phyloP scores from a whole-genome alignment of 352 stramenopile species.

The Pythium brassicae region DNA sequence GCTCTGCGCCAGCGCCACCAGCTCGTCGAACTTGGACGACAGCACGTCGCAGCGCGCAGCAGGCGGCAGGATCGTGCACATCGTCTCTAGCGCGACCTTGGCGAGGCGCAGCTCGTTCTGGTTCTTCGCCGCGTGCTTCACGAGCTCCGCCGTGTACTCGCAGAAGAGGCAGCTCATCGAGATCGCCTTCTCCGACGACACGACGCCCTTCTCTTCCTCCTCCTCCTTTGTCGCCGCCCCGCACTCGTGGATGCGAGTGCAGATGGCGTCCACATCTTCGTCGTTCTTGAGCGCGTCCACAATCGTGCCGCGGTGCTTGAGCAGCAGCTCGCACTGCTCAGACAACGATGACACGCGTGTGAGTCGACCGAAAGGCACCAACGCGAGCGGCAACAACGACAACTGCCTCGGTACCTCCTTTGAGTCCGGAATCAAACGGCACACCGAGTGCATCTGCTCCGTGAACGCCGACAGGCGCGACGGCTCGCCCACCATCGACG shows the following conservation, averaged over 20 bases:
- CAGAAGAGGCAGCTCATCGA: conserved; percentile 73
- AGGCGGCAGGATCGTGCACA: conserved; percentile 70
- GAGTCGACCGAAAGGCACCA: conserved; percentile 1
- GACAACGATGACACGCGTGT: neutral
- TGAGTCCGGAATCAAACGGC: conserved; percentile 52
- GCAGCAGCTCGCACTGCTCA: conserved; percentile 44
- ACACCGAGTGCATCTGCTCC: conserved; percentile 44
- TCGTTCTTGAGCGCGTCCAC: conserved; percentile 47
- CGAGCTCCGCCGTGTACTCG: conserved; percentile 68
- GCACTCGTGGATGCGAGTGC: conserved; percentile 41
- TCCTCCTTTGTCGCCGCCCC: neutral
- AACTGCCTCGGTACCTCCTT: conserved; percentile 20
- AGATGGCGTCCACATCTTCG: conserved; percentile 48
- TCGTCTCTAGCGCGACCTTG: conserved; percentile 68
- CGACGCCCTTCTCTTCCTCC: conserved; percentile 9
- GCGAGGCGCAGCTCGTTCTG: conserved; percentile 49
- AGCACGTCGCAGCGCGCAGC: conserved; percentile 57
- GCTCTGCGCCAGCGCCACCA: conserved; percentile 46
- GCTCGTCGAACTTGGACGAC: conserved; percentile 71
- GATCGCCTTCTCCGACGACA: conserved; percentile 25
- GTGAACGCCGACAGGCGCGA: conserved; percentile 48
- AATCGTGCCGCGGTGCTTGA: conserved; percentile 46
- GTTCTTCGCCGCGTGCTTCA: conserved; percentile 39
- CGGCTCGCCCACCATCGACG: conserved; percentile 38
- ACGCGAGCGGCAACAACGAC: too few relatives aligned